Conservation (phyloP, 441 rosid genomes). For the Gossypium gossypioides region DNA sequence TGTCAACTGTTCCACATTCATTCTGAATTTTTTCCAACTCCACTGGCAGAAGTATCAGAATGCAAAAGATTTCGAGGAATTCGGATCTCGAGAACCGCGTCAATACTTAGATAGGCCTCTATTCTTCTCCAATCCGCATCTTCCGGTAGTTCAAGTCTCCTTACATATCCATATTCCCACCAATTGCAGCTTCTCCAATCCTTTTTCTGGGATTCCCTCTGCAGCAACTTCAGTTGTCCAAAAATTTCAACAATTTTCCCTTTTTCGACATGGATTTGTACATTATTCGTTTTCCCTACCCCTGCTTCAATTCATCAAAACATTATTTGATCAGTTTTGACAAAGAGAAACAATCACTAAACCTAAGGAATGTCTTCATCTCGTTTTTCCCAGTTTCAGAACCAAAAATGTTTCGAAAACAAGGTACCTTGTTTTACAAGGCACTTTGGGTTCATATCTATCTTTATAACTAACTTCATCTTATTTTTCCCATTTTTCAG, state of each 20-base stretch:
- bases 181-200: slow-evolving; percentile 81
- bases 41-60: slow-evolving; percentile 9
- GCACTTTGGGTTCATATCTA: not conserved
- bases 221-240: slow-evolving; percentile 56
- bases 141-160: slow-evolving; percentile 76
- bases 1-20: slow-evolving; percentile 13
- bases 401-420: not conserved
- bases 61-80: slow-evolving; percentile 37
- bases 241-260: slow-evolving; percentile 68
- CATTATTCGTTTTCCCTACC: slow-evolving; percentile 30
- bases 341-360: not conserved
- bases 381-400: not conserved
- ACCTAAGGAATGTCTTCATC: not conserved
- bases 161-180: slow-evolving; percentile 83
- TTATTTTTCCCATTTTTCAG: not conserved
- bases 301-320: slow-evolving; percentile 26
- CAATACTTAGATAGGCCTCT: slow-evolving; percentile 38
- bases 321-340: not conserved
- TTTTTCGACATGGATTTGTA: slow-evolving; percentile 41
- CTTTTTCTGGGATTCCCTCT: slow-evolving; percentile 29
- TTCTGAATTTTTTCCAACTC: not conserved
- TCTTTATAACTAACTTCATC: not conserved
- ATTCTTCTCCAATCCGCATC: slow-evolving; percentile 53
- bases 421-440: not conserved
- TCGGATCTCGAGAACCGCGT: slow-evolving; percentile 43